A percentile compares a stretch with the other conserved stretches of the same genome.
Evolutionary conservation across 1,139 yeast species (phyloP).

Genomic region (Saccharomyces hybrid): DNA sequence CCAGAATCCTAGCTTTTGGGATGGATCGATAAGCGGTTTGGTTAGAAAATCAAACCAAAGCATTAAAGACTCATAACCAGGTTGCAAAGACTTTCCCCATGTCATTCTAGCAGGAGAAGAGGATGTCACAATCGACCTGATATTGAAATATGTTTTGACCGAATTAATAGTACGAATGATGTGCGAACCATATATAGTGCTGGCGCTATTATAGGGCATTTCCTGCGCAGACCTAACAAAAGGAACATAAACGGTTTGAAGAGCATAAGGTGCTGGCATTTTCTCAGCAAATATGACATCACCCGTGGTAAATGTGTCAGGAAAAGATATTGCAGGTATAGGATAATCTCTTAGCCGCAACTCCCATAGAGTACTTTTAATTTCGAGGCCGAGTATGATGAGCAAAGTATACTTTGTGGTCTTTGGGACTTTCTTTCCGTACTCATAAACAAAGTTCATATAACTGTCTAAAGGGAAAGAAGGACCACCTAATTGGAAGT

Average conservation of each 20-base stretch:
- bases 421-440: slow-evolving; percentile 73
- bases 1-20: slow-evolving; percentile 74
- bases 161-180: slow-evolving; percentile 48
- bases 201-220: slow-evolving; percentile 33
- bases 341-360: slow-evolving; percentile 58
- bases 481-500: slow-evolving; percentile 46
- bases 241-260: slow-evolving; percentile 52
- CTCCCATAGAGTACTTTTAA: slow-evolving; percentile 43
- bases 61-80: slow-evolving; percentile 72
- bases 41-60: slow-evolving; percentile 71
- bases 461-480: slow-evolving; percentile 44
- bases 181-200: slow-evolving; percentile 53
- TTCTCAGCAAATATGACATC: slow-evolving; percentile 50
- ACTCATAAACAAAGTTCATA: slow-evolving; percentile 51
- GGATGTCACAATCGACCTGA: slow-evolving; percentile 47
- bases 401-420: slow-evolving; percentile 56
- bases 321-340: slow-evolving; percentile 38
- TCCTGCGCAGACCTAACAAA: slow-evolving; percentile 37
- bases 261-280: slow-evolving; percentile 36
- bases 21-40: slow-evolving; percentile 70
- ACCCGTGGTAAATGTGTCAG: slow-evolving; percentile 37
- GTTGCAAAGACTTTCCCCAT: slow-evolving; percentile 79
- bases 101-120: slow-evolving; percentile 57
- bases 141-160: slow-evolving; percentile 59
- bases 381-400: slow-evolving; percentile 42